Base-by-base conservation (phyloP, 169 alveolate genomes). In the Cryptosporidium tyzzeri region DNA sequence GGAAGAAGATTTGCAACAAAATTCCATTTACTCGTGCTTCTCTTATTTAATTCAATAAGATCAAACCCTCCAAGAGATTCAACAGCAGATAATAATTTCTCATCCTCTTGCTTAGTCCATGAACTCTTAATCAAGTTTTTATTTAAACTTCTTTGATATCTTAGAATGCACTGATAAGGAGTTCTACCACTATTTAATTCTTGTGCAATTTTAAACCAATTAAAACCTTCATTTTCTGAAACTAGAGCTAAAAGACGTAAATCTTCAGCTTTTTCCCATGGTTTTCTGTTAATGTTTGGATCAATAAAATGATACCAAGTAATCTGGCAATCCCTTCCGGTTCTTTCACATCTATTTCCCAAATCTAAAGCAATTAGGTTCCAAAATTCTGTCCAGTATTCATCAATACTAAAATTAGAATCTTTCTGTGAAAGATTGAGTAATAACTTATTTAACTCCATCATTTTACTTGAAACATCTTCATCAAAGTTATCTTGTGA, bases 1-100 rank as follows among this genome's bases (percentile, higher is more conserved):
- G 94, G 93, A 55, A 94, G 86, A 65, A 71, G 86, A 84, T 93
- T 94, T 12, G 95, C 96, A 35, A 94, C 93, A 67, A 75, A 86
- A 70, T 93, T 93, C 96, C 96, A 94, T 68, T 91, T 94, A 55
- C 93, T 71, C 45, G 92, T 70, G 48, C 93, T 86, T 33, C 91
- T 33, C 18, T 86, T 92, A 4, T 86, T 69, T 12, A 62, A 39
- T 62, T 80, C 89, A n/a, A 80, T 53, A 44, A 62, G 10, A 18
- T 62, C 62, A 62, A 80, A 61, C 14, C 89, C 89, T 51, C 92
- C 93, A 65, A 85, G 62, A 12, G 89, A 70, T 14, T 80, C 91
- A 29, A 85, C 92, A 6, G 91, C 89, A 14, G 86, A 85, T n/a
- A 84, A 53, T 45, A 92, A 86, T 69, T 69, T 84, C 39, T 69